Percentiles rank a stretch among this genome's conserved stretches.
Conservation (phyloP, 192 early-diverging fungal genomes). For the Piromyces finnis region DNA sequence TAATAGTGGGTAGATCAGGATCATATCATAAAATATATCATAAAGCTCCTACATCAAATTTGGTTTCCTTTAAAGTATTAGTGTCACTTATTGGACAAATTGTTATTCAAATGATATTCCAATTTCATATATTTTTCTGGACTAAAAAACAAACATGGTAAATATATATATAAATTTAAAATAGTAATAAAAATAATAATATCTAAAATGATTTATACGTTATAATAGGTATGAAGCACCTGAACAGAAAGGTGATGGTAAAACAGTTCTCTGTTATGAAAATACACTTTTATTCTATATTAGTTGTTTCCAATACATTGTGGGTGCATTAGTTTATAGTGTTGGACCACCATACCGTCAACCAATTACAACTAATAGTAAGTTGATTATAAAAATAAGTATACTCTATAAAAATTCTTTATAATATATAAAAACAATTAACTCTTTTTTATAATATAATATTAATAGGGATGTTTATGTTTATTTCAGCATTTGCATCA, state of each 20-base stretch:
- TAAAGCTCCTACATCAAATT: conserved; percentile 75
- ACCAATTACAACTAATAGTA: conserved; percentile 73
- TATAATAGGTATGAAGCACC: conserved; percentile 22
- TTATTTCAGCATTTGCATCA: background rate
- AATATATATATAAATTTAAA: conserved; percentile 5
- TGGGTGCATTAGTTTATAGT: conserved; percentile 77
- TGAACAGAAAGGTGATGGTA: conserved; percentile 38
- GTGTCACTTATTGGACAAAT: conserved; percentile 81
- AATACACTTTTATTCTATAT: conserved; percentile 81
- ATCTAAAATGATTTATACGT: background rate
- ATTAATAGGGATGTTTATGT: background rate
- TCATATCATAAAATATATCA: conserved; percentile 49
- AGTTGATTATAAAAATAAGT: background rate
- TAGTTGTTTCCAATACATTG: conserved; percentile 84
- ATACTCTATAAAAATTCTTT: no score
- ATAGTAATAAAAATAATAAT: background rate
- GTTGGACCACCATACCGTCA: conserved; percentile 92
- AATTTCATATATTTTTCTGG: conserved; percentile 48
- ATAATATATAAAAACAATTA: no score
- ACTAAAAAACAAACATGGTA: conserved; percentile 65
- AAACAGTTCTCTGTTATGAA: conserved; percentile 62
- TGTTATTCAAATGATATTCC: conserved; percentile 61
- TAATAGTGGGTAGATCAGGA: conserved; percentile 69
- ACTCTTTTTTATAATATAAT: no score
- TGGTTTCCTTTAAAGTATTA: conserved; percentile 79